phyloP scores from a whole-genome alignment of 805 yeast species.

The Ogataea methanolica region DNA sequence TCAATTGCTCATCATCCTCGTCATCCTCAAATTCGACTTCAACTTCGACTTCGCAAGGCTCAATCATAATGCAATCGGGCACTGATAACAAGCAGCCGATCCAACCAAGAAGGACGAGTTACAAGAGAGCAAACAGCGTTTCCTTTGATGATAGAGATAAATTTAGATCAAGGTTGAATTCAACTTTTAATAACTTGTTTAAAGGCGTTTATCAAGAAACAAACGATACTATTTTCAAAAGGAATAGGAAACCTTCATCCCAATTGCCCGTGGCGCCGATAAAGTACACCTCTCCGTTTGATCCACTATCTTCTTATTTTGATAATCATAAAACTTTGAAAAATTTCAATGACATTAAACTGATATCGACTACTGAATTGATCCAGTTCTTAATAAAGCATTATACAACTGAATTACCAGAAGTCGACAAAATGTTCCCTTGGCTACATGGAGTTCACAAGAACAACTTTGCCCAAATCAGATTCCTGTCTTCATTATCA shows the following conservation, averaged over 20 bases:
- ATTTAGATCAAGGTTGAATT: constrained; percentile 22
- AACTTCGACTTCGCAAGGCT: neutral
- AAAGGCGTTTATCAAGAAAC: constrained; percentile 12
- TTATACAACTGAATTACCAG: constrained; percentile 43
- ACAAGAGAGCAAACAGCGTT: constrained; percentile 27
- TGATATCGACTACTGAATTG: constrained; percentile 24
- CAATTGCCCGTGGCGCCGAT: neutral
- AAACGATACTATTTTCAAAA: constrained; percentile 5
- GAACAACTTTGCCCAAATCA: constrained; percentile 49
- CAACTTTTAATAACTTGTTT: constrained; percentile 10
- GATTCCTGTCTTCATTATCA: constrained; percentile 32
- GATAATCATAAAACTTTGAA: constrained; percentile 13
- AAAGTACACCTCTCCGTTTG: constrained; percentile 17
- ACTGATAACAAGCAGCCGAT: neutral
- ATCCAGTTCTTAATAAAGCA: constrained; percentile 17
- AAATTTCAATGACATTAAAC: constrained; percentile 11
- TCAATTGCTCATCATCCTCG: neutral
- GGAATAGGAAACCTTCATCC: constrained; percentile 2
- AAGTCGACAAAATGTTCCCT: constrained; percentile 70
- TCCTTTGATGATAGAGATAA: constrained; percentile 27
- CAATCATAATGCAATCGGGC: neutral
- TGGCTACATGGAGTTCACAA: constrained; percentile 82
- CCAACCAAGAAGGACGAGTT: constrained; percentile 14
- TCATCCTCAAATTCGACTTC: neutral
- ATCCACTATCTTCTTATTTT: constrained; percentile 18